Percentiles rank a stretch among this genome's conserved stretches.
phyloP scores from a whole-genome alignment of 208 protist species.

The Angomonas ambiguus region DNA sequence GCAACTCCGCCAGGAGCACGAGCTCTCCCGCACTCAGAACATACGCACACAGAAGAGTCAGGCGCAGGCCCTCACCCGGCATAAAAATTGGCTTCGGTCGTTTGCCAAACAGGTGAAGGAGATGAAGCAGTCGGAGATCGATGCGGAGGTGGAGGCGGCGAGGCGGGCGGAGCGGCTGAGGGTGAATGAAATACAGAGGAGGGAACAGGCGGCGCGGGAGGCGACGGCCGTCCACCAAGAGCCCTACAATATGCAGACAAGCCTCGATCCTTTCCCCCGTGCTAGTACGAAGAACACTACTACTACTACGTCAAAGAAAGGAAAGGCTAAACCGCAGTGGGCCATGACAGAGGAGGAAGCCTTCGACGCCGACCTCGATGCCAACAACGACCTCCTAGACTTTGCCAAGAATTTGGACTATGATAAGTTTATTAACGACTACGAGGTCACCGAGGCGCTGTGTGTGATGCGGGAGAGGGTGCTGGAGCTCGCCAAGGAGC shows the following conservation, averaged over 20 bases:
- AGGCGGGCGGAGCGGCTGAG: slow-evolving; percentile 38
- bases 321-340: slow-evolving; percentile 79
- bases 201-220: background rate
- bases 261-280: slow-evolving; percentile 19
- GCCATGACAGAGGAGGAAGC: slow-evolving; percentile 90
- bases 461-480: slow-evolving; percentile 89
- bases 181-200: background rate
- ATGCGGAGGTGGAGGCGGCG: slow-evolving; percentile 62
- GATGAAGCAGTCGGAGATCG: slow-evolving; percentile 71
- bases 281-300: slow-evolving; percentile 3
- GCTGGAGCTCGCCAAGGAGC: slow-evolving; percentile 64
- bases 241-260: slow-evolving; percentile 34
- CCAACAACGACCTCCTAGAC: slow-evolving; percentile 67
- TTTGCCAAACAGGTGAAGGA: slow-evolving; percentile 76
- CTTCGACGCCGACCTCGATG: slow-evolving; percentile 69
- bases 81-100: slow-evolving; percentile 80
- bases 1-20: slow-evolving; percentile 36
- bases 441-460: slow-evolving; percentile 85
- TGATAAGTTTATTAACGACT: slow-evolving; percentile 87
- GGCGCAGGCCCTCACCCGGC: slow-evolving; percentile 49
- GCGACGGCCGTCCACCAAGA: slow-evolving; percentile 8
- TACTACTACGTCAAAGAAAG: slow-evolving; percentile 29
- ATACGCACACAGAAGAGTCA: slow-evolving; percentile 32
- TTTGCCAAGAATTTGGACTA: slow-evolving; percentile 89
- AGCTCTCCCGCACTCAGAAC: slow-evolving; percentile 49